phyloP scores from a whole-genome alignment of 768 basidiomycete species.

The Cystofilobasidium capitatum region DNA sequence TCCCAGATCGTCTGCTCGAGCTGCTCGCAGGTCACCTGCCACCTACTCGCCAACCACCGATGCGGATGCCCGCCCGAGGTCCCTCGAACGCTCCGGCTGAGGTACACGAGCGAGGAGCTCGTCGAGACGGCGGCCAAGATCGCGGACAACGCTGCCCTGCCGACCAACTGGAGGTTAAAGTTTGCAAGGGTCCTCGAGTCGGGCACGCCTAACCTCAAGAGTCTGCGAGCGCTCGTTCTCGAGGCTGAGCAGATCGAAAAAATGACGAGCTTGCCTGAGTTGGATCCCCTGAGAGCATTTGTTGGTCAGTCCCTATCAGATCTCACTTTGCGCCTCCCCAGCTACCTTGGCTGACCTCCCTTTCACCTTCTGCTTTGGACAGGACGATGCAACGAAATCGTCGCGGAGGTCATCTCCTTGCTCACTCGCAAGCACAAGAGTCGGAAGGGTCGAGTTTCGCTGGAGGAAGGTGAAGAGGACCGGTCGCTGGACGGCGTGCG shows the following conservation, averaged over 20 bases:
- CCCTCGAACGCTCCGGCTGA: conserved; percentile 60
- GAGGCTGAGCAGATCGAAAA: conserved; percentile 82
- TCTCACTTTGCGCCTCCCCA: not conserved
- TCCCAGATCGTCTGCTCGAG: conserved; percentile 81
- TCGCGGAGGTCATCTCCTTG: conserved; percentile 28
- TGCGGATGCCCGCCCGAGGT: conserved; percentile 53
- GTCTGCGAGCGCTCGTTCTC: conserved; percentile 64
- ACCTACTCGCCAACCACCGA: conserved; percentile 68
- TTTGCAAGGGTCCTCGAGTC: conserved; percentile 51
- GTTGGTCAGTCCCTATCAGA: conserved; percentile 43
- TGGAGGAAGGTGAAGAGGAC: conserved; percentile 43
- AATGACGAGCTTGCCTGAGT: conserved; percentile 51
- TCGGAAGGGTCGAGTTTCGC: conserved; percentile 24
- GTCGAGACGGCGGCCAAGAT: conserved; percentile 57
- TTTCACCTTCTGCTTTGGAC: conserved; percentile 18
- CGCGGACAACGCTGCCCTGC: conserved; percentile 60
- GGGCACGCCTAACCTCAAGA: conserved; percentile 1
- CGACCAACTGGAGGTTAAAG: conserved; percentile 64
- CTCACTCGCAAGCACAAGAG: conserved; percentile 15
- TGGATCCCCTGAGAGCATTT: conserved; percentile 62
- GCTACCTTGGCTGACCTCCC: not conserved
- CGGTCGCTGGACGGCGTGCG: conserved; percentile 52
- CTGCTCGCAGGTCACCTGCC: conserved; percentile 65
- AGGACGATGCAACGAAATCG: conserved; percentile 29
- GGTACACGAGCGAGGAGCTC: conserved; percentile 71